phyloP scores from a whole-genome alignment of 805 yeast genomes.

The Candida adriatica region DNA sequence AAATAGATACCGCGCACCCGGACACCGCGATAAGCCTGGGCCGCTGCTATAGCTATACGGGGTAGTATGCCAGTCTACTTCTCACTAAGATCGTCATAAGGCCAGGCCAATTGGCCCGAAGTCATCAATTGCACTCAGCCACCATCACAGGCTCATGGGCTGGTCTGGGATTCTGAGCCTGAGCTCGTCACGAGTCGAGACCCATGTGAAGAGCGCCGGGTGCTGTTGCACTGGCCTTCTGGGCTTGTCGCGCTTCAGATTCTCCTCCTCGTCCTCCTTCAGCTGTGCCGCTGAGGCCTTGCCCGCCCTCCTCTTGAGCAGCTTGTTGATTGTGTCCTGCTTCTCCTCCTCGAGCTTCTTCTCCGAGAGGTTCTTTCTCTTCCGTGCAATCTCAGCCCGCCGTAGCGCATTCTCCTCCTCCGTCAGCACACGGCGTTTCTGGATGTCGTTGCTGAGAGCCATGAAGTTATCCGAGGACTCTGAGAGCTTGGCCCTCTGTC shows the following conservation, averaged over 20 bases:
- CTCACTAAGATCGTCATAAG: too few species aligned
- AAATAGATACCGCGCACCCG: too few species aligned
- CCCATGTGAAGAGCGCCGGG: conserved; percentile 21
- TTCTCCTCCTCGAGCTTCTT: conserved; percentile 88
- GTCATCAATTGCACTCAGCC: too few species aligned
- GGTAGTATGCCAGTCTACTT: too few species aligned
- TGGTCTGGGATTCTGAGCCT: conserved; percentile 19
- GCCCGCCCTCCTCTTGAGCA: conserved; percentile 77
- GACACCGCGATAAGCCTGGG: too few species aligned
- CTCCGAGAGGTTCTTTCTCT: conserved; percentile 78
- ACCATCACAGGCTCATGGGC: conserved; percentile 3
- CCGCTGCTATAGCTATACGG: too few species aligned
- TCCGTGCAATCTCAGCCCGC: conserved; percentile 82
- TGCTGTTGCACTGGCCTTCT: conserved; percentile 20
- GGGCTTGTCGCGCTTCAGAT: conserved; percentile 11
- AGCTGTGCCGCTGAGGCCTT: conserved; percentile 29
- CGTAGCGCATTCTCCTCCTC: conserved; percentile 80
- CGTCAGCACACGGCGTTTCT: conserved; percentile 51
- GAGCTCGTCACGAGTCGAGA: conserved; percentile 10
- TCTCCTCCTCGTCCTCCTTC: conserved; percentile 17
- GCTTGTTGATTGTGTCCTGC: conserved; percentile 80
- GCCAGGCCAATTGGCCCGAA: too few species aligned
- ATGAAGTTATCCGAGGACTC: conserved; percentile 5
- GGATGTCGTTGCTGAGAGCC: conserved; percentile 16
- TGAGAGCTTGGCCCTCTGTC: conserved; percentile 20